Percentiles rank a stretch among this genome's conserved stretches.
Conservation (phyloP, 495 filamentous ascomycete species). For the Xylaria nigripes region DNA sequence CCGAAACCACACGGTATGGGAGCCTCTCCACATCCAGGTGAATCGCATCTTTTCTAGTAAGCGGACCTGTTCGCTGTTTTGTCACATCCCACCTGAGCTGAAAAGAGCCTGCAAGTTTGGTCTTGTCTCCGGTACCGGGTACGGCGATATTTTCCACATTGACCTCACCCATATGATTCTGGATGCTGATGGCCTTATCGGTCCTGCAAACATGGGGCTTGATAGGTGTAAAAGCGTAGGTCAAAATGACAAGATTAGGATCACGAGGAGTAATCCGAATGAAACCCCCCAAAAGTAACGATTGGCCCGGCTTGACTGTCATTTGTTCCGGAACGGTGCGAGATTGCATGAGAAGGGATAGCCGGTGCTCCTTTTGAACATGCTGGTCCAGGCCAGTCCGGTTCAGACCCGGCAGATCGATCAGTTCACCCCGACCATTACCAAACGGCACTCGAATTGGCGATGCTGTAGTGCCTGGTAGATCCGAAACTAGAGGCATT, state of each 20-base stretch:
- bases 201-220: constrained; percentile 66
- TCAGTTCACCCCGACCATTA: constrained; percentile 76
- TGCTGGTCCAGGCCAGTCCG: constrained; percentile 61
- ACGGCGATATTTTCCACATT: constrained; percentile 52
- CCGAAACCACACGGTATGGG: constrained; percentile 68
- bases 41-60: constrained; percentile 44
- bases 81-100: constrained; percentile 76
- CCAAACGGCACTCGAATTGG: constrained; percentile 88
- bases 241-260: constrained; percentile 53
- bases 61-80: constrained; percentile 52
- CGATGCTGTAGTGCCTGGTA: constrained; percentile 90
- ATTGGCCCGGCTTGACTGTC: constrained; percentile 67
- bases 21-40: constrained; percentile 50
- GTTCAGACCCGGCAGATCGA: constrained; percentile 83
- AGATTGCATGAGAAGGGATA: constrained; percentile 65
- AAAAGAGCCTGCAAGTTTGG: constrained; percentile 63
- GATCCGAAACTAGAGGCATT: constrained; percentile 73
- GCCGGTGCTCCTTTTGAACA: constrained; percentile 55
- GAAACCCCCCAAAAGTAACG: constrained; percentile 78
- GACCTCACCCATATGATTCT: constrained; percentile 47
- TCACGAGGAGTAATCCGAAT: constrained; percentile 77
- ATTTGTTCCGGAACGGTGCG: constrained; percentile 59
- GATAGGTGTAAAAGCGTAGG: constrained; percentile 72
- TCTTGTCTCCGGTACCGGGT: constrained; percentile 46
- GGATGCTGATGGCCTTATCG: constrained; percentile 63